Percentiles rank a stretch among this genome's conserved stretches.
phyloP scores from a whole-genome alignment of 305 asterid species.

The Galium porrigens region DNA sequence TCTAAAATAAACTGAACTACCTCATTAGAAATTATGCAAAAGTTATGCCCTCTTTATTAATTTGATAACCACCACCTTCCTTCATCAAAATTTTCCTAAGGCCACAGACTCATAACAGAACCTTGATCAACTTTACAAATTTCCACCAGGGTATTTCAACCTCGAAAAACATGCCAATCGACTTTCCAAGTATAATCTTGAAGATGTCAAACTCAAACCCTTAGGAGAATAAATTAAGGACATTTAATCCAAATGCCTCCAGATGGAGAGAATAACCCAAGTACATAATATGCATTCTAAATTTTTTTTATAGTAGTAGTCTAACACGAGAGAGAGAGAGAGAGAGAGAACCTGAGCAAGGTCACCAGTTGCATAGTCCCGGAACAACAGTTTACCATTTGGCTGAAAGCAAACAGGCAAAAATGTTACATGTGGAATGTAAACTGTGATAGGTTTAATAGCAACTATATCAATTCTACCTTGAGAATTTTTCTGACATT shows the following conservation, averaged over 20 bases:
- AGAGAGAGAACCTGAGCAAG: constrained; percentile 68
- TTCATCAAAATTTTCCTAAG: no score
- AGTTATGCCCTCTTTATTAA: not conserved
- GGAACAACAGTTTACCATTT: constrained; percentile 63
- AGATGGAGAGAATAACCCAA: not conserved
- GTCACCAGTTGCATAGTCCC: constrained; percentile 93
- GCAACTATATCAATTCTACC: constrained; percentile 26
- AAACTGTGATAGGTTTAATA: not conserved
- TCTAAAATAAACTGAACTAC: not conserved
- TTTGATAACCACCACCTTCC: not conserved
- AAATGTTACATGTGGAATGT: constrained; percentile 11
- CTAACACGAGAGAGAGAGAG: not conserved
- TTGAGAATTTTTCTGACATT: constrained; percentile 72
- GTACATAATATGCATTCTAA: not conserved
- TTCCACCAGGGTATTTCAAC: not conserved
- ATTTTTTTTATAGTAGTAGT: not conserved
- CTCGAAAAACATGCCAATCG: not conserved
- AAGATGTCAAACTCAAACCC: not conserved
- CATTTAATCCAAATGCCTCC: not conserved
- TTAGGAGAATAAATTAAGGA: not conserved
- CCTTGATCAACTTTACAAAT: not conserved
- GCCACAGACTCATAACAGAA: not conserved
- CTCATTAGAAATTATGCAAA: not conserved
- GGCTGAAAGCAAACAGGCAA: constrained; percentile 37
- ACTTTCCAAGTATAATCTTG: not conserved